These are phyloP conservation scores for Komagataella ulmi DNA, from an alignment of 805 yeast genomes.

Conservation along the genomic window DNA sequence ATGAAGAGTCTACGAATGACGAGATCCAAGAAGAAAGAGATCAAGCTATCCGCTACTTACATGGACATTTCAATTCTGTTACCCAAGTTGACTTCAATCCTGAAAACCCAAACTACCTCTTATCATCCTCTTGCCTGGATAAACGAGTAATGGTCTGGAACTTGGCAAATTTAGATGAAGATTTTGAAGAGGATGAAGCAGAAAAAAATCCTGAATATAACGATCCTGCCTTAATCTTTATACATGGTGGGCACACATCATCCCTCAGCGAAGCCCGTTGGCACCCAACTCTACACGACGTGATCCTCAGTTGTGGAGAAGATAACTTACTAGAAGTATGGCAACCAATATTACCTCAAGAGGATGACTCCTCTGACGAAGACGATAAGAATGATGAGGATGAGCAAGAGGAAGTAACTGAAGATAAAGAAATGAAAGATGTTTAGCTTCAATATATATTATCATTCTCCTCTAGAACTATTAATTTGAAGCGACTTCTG, in stretches of 20 bases:
- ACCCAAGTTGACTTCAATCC: conserved; percentile 43
- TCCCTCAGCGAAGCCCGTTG: conserved; percentile 55
- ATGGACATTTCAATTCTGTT: conserved; percentile 51
- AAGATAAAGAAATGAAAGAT: conserved; percentile 1
- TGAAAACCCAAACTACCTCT: conserved; percentile 33
- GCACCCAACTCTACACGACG: conserved; percentile 45
- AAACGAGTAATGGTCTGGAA: conserved; percentile 71
- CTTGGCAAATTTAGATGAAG: conserved; percentile 41
- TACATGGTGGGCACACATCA: conserved; percentile 82
- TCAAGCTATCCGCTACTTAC: conserved; percentile 30
- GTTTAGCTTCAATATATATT: neutral
- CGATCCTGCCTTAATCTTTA: conserved; percentile 66
- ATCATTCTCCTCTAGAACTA: neutral
- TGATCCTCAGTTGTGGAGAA: conserved; percentile 58
- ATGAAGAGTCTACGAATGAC: neutral
- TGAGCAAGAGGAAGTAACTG: conserved; percentile 22
- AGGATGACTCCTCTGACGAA: conserved; percentile 22
- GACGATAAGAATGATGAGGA: conserved; percentile 24
- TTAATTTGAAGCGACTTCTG: neutral
- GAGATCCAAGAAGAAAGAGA: neutral
- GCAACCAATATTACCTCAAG: conserved; percentile 30
- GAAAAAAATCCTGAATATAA: conserved; percentile 40
- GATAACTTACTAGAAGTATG: conserved; percentile 68
- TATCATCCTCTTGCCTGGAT: conserved; percentile 48
- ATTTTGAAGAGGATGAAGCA: conserved; percentile 37